Percentiles rank a stretch among this genome's conserved stretches.
Evolutionary conservation across 2,329 filamentous ascomycete species (phyloP).

Genomic region (Teratosphaeria zuluensis): DNA sequence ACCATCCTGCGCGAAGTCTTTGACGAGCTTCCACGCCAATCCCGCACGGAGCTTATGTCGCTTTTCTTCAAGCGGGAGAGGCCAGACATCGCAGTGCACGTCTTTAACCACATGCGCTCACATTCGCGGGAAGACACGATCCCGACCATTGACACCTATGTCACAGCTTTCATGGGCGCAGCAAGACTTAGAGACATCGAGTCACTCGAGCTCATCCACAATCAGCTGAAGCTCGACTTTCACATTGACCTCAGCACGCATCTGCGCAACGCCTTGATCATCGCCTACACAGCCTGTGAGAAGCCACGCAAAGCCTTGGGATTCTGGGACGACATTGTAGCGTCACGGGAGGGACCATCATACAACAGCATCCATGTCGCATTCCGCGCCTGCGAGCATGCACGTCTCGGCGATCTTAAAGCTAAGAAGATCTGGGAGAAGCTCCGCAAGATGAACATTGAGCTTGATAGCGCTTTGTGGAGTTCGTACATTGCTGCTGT

Average conservation of each 20-base stretch:
- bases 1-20: constrained; percentile 50
- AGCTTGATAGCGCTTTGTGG: constrained; percentile 64
- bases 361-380: constrained; percentile 72
- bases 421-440: constrained; percentile 57
- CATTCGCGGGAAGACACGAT: constrained; percentile 54
- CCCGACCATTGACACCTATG: constrained; percentile 66
- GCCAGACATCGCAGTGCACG: constrained; percentile 72
- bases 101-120: constrained; percentile 91
- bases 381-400: constrained; percentile 66
- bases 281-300: constrained; percentile 66
- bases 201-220: constrained; percentile 67
- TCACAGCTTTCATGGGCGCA: constrained; percentile 67
- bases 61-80: constrained; percentile 70
- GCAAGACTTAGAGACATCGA: constrained; percentile 34
- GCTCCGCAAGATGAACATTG: constrained; percentile 65
- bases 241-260: constrained; percentile 65
- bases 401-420: constrained; percentile 35
- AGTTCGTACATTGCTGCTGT: constrained; percentile 68
- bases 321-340: constrained; percentile 78
- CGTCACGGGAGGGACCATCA: constrained; percentile 74
- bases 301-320: constrained; percentile 58
- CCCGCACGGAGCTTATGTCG: constrained; percentile 66
- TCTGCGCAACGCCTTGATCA: constrained; percentile 76
- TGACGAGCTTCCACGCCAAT: constrained; percentile 51
- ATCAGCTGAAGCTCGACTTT: constrained; percentile 91